phyloP scores from a whole-genome alignment of 495 filamentous ascomycete species.

The Xylaria nigripes region DNA sequence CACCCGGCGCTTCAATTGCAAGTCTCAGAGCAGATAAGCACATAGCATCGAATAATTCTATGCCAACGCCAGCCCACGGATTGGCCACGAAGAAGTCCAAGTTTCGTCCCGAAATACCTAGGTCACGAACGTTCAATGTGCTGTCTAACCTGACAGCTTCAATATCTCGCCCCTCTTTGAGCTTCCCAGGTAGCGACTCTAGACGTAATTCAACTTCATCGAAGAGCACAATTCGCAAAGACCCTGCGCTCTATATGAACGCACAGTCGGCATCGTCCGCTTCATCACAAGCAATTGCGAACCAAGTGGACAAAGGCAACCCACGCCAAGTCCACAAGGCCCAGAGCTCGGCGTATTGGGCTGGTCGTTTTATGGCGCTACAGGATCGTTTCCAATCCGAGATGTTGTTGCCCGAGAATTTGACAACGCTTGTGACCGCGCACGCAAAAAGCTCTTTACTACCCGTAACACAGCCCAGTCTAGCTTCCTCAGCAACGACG shows the following conservation, averaged over 20 bases:
- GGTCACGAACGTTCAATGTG: constrained; percentile 32
- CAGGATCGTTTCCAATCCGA: constrained; percentile 45
- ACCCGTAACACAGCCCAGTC: constrained; percentile 17
- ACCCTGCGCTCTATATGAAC: neutral
- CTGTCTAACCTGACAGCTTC: constrained; percentile 33
- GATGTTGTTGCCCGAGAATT: constrained; percentile 24
- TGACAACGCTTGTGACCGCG: constrained; percentile 21
- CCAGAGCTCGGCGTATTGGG: constrained; percentile 41
- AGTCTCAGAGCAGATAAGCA: constrained; percentile 6
- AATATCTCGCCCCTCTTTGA: constrained; percentile 28
- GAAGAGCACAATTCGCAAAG: neutral
- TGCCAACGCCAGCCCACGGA: neutral
- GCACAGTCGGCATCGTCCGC: constrained; percentile 6
- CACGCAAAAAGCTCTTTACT: constrained; percentile 16
- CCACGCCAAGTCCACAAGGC: constrained; percentile 21
- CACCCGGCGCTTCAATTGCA: constrained; percentile 5
- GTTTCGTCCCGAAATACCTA: constrained; percentile 17
- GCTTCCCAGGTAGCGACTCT: constrained; percentile 14
- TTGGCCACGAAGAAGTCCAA: constrained; percentile 6
- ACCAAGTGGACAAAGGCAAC: constrained; percentile 1
- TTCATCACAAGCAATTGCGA: constrained; percentile 1
- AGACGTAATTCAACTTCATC: constrained; percentile 20
- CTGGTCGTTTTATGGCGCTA: constrained; percentile 48
- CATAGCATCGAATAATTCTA: neutral
- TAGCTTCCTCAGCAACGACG: constrained; percentile 12